phyloP scores from a whole-genome alignment of 140 eudicot genomes.

The Flaveria floridana region DNA sequence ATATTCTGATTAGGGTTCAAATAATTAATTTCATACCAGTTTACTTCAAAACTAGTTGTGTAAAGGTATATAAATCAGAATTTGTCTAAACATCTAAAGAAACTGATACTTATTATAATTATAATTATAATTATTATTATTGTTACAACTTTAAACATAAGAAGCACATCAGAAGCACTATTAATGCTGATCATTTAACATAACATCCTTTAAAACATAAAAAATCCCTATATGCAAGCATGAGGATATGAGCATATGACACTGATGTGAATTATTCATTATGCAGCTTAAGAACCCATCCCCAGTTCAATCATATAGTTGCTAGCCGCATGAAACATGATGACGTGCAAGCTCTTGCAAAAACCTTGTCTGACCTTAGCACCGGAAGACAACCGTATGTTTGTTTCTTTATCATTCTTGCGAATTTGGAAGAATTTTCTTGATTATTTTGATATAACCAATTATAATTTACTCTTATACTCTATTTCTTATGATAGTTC shows the following conservation, averaged over 20 bases:
- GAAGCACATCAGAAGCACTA: not conserved
- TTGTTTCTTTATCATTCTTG: constrained; percentile 4
- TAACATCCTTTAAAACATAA: not conserved
- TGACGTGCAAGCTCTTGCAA: constrained; percentile 63
- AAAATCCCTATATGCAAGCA: not conserved
- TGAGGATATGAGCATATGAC: too few species aligned
- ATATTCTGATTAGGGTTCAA: not conserved
- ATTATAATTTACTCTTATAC: not conserved
- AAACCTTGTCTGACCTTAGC: constrained; percentile 63
- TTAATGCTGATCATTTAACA: not conserved
- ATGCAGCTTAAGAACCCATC: constrained; percentile 83
- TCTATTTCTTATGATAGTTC: constrained; percentile 44
- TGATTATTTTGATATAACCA: not conserved
- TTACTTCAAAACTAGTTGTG: not conserved
- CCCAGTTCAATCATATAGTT: constrained; percentile 50
- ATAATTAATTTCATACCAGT: not conserved
- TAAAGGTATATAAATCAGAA: not conserved
- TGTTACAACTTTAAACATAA: not conserved
- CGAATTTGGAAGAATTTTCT: not conserved
- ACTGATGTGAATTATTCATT: constrained; percentile 18
- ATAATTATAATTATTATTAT: not conserved
- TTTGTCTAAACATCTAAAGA: not conserved
- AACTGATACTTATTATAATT: not conserved
- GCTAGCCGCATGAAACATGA: constrained; percentile 57
- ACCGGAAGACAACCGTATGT: constrained; percentile 91